Evolutionary conservation across 2,329 filamentous ascomycete genomes (phyloP), one percentile per base, ranked within the genome.

Genomic region (Monosporascus cannonballus): DNA sequence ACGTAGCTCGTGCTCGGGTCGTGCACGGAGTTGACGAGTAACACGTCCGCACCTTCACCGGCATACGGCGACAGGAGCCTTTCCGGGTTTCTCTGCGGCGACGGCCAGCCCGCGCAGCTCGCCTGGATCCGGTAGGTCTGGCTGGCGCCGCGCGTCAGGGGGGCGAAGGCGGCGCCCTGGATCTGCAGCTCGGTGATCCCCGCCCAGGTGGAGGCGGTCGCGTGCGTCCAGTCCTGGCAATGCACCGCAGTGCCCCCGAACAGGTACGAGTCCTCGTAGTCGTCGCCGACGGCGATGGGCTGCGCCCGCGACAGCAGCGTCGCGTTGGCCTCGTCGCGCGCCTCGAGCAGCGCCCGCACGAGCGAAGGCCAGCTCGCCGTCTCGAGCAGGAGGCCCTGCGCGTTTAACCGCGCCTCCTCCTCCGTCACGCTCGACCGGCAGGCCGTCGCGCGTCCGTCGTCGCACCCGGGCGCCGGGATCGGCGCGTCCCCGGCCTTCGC

Each of bases 61-160:
- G 59, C 57, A 41, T 66, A 61, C 20, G 30, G 9, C 5, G 30
- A 11, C 4, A 63, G 45, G 18, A 59, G 60, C 51, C 57, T 59
- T 3, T 66, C 69, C 9, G 68, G 69, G 56, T 74, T 74, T 6
- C 59, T 62, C 14, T 67, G 46, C 1, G 63, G 51, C 4, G 66
- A 60, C 0, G 71, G 70, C 73, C 73, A 76, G 1, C 70, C 69
- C 24, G 73, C 61, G 56, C 73, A 77, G 5, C 60, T 51, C 1
- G 65, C 61, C 55, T 72, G 69, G 44, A 67, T 56, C 24, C 55
- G 62, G 60, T 67, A 75, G 39, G 59, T 65, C 49, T 72, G 68
- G 48, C 57, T 62, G 25, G 63, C 63, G 34, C 69, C 71, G 3
- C 57, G 58, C 15, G 63, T 70, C 30, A 74, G 61, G 0, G 73